phyloP scores from a whole-genome alignment of 768 basidiomycete genomes.

The Agaricus blazei region DNA sequence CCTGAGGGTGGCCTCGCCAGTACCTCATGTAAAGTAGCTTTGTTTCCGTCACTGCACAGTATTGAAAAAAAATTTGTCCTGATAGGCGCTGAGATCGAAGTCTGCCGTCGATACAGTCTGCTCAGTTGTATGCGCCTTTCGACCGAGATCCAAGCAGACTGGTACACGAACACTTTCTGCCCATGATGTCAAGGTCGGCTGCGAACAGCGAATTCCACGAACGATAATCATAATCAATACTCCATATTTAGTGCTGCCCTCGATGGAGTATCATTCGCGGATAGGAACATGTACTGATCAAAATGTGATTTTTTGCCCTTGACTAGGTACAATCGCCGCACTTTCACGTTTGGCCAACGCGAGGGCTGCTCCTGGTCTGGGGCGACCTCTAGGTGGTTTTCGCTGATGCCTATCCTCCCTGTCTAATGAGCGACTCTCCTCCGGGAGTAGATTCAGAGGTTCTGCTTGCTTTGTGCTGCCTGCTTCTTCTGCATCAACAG shows the following conservation, averaged over 20 bases:
- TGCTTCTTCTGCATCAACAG: slow-evolving; percentile 9
- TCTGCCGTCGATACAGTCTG: no score
- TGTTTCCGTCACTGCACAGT: background rate
- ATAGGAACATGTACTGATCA: slow-evolving; percentile 16
- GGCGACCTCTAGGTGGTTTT: slow-evolving; percentile 35
- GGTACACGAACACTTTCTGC: no score
- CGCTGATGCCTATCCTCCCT: slow-evolving; percentile 23
- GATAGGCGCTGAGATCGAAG: no score
- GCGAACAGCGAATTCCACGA: background rate
- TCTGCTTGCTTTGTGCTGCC: slow-evolving; percentile 7
- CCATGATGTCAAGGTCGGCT: no score
- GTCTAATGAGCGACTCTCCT: background rate
- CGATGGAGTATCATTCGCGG: background rate
- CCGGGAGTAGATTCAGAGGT: background rate
- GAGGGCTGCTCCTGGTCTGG: slow-evolving; percentile 76
- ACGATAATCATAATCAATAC: background rate
- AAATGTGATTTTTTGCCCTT: slow-evolving; percentile 72
- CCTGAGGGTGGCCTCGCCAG: background rate
- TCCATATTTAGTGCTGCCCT: background rate
- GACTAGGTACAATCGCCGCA: slow-evolving; percentile 62
- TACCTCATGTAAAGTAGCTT: background rate
- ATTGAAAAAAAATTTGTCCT: background rate
- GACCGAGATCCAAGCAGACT: no score
- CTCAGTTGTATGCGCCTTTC: no score
- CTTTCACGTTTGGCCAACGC: slow-evolving; percentile 74